Evolutionary conservation across 2,329 filamentous ascomycete species (phyloP), one percentile per base, ranked within the genome.

Genomic region (Fusarium azukiicola): DNA sequence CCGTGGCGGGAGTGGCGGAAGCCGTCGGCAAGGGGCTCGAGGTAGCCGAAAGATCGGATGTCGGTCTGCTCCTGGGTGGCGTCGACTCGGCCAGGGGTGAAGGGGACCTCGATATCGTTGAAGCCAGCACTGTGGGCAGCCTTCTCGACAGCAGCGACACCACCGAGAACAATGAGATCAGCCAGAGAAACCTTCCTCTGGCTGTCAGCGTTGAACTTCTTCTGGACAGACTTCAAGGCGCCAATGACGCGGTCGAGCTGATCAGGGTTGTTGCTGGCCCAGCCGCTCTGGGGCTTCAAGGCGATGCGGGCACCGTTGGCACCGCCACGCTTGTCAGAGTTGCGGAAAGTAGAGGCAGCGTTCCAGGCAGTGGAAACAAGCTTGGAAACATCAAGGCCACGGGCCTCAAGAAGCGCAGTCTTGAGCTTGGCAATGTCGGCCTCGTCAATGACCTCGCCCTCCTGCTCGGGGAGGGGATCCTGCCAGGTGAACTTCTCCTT

Each of bases 221-320:
- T 88, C 89, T 96, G 94, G 11, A 97, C 87, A 36, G 86, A 86
- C 87, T 96, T 94, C 10, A 97, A 89, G 1, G 91, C 90, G 38
- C 84, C 83, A 49, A 97, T 89, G 5, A 95, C 93, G 85, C 94
- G 88, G 71, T 88, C 87, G 52, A 97, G 89, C 87, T 95, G 92
- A 3, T 90, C 82, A 40, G 95, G 95, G 90, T 96, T 95, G 92
- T 97, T 97, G 84, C 94, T 91, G 83, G 93, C 87, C 95, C 96
- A 97, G 86, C 93, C 89, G 82, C 93, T 93, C 88, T 96, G 94
- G 36, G 96, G 96, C 76, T 91, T 89, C 16, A 97, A 94, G 46
- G 95, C 94, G 82, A 97, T 96, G 81, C 96, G 95, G 19, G 93
- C 95, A 82, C 96, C 96, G 83, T 97, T 97, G 87, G 96, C 96